Evolutionary conservation across 805 yeast species (phyloP), one percentile per base, ranked within the genome.

Genomic region (Tetrapisispora fleetii): DNA sequence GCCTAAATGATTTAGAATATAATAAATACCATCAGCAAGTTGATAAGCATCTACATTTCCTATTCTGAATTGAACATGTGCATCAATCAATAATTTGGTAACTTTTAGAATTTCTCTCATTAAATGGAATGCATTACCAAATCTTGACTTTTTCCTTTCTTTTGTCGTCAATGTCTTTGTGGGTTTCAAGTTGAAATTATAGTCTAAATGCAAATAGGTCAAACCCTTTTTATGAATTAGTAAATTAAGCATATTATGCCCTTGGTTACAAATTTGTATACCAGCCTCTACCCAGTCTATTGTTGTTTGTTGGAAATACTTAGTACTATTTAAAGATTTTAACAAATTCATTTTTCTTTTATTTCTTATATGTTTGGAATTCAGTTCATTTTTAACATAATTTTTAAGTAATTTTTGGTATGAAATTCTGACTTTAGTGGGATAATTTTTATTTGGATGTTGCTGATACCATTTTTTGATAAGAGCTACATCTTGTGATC

Each of bases 241-340:
- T 35, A 93, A 68, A 64, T 89, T 90, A 43, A 93, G 73, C 95
- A 91, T 90, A 57, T 88, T 91, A 65, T 83, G 86, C 2, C 99
- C 99, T 66, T 93, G 99, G 37, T 80, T 77, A 59, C 96, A 85
- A 2, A 93, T 80, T 67, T 93, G 98, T 49, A 93, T 70, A 28
- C 97, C 99, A 1, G 98, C 99, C 64, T 93, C 99, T 2, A 91
- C 93, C 99, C 99, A 93, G 65, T 93, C 99, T 45, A 93, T 81
- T 0, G 90, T 76, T 0, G 99, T 91, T 57, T 85, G 83, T 60
- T 88, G 95, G 67, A 93, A 93, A 63, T 79, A 93, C 59, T 87
- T 90, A 0, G 99, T 93, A 42, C 76, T 73, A 50, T 80, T 79
- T 54, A 93, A 73, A 30, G 80, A 74, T 52, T 78, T 79, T 27